Conservation (phyloP, 75 land plant species). For the Cryptomeria japonica region DNA sequence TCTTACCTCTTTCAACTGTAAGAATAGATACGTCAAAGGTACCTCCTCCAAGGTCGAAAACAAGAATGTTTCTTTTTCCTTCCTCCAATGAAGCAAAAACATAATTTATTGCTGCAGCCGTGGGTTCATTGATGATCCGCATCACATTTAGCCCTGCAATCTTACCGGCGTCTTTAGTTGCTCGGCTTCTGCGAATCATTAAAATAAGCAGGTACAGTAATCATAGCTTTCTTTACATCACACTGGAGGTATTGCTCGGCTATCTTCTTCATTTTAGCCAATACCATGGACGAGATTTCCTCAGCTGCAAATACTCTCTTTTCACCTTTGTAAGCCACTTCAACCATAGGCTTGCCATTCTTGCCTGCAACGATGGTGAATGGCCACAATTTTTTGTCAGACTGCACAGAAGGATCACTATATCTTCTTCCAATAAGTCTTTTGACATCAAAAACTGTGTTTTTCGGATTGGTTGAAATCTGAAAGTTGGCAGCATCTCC, state of each 20-base stretch:
- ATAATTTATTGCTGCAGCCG: conserved; percentile 35
- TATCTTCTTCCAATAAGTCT: conserved; percentile 29
- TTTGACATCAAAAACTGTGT: conserved; percentile 19
- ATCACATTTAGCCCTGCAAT: conserved; percentile 23
- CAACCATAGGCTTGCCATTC: conserved; percentile 15
- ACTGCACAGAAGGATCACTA: conserved; percentile 23
- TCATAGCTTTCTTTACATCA: background rate
- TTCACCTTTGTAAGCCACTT: conserved; percentile 18
- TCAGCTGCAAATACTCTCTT: conserved; percentile 16
- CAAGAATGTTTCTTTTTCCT: conserved; percentile 8
- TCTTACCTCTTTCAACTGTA: conserved; percentile 1
- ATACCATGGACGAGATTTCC: no score
- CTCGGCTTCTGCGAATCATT: conserved; percentile 23
- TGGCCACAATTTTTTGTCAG: conserved; percentile 22
- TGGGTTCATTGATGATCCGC: conserved; percentile 30
- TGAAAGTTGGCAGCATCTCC: no score
- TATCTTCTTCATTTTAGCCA: no score
- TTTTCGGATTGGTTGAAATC: no score
- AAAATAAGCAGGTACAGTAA: conserved; percentile 24
- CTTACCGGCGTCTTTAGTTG: conserved; percentile 19
- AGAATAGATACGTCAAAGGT: conserved; percentile 8
- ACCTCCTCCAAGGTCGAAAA: conserved; percentile 19
- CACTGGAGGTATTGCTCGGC: no score
- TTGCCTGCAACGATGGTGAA: conserved; percentile 4
- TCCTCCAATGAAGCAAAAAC: background rate